Base-by-base conservation (phyloP, 2,329 filamentous ascomycete genomes). In the Fusarium stilboides region DNA sequence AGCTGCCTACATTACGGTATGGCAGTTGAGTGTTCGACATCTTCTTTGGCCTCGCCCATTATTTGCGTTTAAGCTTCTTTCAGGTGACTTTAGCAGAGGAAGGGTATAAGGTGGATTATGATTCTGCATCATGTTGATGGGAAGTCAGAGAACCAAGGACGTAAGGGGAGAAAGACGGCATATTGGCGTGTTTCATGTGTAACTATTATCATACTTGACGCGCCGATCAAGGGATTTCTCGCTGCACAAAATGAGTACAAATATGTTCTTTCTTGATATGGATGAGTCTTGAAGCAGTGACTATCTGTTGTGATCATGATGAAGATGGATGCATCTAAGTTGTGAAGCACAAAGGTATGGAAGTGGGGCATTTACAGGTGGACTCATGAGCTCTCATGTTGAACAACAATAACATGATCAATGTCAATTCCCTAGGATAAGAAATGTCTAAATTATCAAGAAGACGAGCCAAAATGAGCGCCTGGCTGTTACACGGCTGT, bases 201-300 rank as follows among this genome's bases (percentile, higher is more conserved):
- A 58, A 55, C 47, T 45, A 46, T 28, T 34, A 70, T 58, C 56
- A 56, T 33, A 45, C 40, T 54, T 46, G 46, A 52, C 15, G 44
- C 26, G 26, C 14, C n/a, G 20, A 67, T 39, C 31, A 56, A 55
- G 45, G 57, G 14, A 34, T 53, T 37, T 44, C 36, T 61, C 31
- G 40, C 22, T 49, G 28, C 40, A 62, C 44, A 65, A 56, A 50
- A 34, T 49, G 57, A 59, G 33, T 39, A 60, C 50, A 54, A 70
- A 36, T 26, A 55, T 51, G 19, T 26, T 17, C 43, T 60, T 50
- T 57, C 42, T 44, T 69, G 51, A 33, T 40, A 61, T 45, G 43
- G 31, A 26, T 12, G 34, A 22, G 40, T 28, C 33, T 34, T 50
- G 47, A 70, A 59, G 49, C 42, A 24, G 24, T 47, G 42, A 55